Evolutionary conservation across 2,329 filamentous ascomycete genomes (phyloP).

Genomic region (Pestalotiopsis sp.): DNA sequence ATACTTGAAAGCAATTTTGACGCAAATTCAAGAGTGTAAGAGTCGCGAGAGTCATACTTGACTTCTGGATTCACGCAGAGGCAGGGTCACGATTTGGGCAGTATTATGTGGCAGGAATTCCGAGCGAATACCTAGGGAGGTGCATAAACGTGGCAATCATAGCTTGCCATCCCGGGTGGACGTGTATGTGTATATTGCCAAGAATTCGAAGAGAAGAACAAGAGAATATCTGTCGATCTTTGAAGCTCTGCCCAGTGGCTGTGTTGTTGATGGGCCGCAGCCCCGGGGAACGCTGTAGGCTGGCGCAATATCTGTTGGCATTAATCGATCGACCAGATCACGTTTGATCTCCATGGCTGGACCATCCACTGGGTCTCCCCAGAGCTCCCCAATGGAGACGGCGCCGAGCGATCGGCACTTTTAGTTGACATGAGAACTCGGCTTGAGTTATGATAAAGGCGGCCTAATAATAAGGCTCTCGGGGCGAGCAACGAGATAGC

Average conservation of each 20-base stretch:
- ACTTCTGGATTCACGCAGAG: too few relatives aligned
- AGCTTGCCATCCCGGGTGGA: neutral
- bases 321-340: neutral
- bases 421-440: neutral
- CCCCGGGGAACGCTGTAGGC: neutral
- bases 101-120: neutral
- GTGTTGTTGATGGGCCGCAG: neutral
- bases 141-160: neutral
- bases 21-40: too few relatives aligned
- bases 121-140: neutral
- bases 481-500: neutral
- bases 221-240: neutral
- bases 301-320: neutral
- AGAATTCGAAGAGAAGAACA: neutral
- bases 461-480: neutral
- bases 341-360: constrained; percentile 1
- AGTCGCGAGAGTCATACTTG: too few relatives aligned
- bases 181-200: neutral
- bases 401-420: constrained; percentile 1
- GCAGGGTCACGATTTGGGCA: neutral
- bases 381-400: neutral
- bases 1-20: too few relatives aligned
- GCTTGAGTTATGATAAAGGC: neutral
- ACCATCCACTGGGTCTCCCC: neutral
- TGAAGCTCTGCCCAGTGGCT: neutral